A percentile compares a stretch with the other conserved stretches of the same genome.
Conservation (phyloP, 768 basidiomycete species). For the Tulasnella sp. region DNA sequence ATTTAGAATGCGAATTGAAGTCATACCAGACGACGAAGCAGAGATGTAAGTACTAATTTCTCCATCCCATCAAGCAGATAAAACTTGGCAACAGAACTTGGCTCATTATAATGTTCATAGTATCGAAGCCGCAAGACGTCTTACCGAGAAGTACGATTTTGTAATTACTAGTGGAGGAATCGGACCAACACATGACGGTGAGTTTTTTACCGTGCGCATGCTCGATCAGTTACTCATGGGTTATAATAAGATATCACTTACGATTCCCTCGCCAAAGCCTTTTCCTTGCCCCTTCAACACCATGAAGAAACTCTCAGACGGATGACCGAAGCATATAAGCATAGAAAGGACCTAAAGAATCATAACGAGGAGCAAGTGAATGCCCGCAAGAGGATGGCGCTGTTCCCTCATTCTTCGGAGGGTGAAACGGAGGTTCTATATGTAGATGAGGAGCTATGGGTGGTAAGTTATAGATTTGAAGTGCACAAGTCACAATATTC, state of each 20-base stretch:
- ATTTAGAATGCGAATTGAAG: slow-evolving; percentile 71
- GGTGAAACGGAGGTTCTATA: slow-evolving; percentile 64
- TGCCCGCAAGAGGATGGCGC: slow-evolving; percentile 78
- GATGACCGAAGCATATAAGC: slow-evolving; percentile 49
- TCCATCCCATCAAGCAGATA: background rate
- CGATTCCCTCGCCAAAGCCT: slow-evolving; percentile 72
- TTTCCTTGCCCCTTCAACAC: slow-evolving; percentile 51
- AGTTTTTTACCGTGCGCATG: slow-evolving; percentile 19
- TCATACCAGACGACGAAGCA: slow-evolving; percentile 78
- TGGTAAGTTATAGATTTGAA: slow-evolving; percentile 37
- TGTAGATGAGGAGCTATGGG: slow-evolving; percentile 72
- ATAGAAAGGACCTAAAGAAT: slow-evolving; percentile 41
- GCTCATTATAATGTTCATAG: slow-evolving; percentile 29
- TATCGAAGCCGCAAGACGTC: slow-evolving; percentile 68
- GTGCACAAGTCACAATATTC: background rate
- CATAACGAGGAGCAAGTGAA: slow-evolving; percentile 63
- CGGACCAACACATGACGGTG: slow-evolving; percentile 82
- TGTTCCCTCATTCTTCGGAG: slow-evolving; percentile 45
- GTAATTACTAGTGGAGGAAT: slow-evolving; percentile 88
- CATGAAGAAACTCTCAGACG: slow-evolving; percentile 65
- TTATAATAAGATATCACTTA: slow-evolving; percentile 67
- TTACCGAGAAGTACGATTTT: slow-evolving; percentile 74
- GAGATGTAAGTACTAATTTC: slow-evolving; percentile 52
- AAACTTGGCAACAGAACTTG: background rate
- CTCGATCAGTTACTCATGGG: background rate